Percentiles rank a stretch among this genome's conserved stretches.
phyloP scores from a whole-genome alignment of 352 stramenopile species.

The Phytophthora fragariae region DNA sequence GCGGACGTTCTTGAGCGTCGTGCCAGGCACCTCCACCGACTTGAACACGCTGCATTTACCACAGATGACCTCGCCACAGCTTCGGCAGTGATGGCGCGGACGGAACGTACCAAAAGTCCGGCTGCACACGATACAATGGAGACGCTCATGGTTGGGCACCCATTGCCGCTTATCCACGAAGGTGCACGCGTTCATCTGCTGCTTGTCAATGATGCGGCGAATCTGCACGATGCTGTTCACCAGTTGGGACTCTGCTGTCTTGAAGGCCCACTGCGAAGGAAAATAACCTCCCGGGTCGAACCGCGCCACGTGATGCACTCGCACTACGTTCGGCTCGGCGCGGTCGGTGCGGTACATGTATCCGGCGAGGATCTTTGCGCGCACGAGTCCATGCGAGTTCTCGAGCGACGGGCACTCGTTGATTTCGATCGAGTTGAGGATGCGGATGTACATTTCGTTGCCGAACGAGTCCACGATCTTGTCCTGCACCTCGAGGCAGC shows the following conservation, averaged over 20 bases:
- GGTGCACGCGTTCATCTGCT: constrained; percentile 87
- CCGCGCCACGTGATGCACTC: constrained; percentile 82
- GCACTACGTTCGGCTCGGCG: constrained; percentile 69
- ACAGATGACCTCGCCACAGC: constrained; percentile 90
- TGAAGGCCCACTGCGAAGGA: constrained; percentile 82
- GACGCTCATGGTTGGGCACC: constrained; percentile 79
- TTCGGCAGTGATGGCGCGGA: constrained; percentile 86
- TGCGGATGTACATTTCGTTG: constrained; percentile 88
- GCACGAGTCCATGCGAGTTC: constrained; percentile 86
- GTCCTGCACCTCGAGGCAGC: constrained; percentile 86
- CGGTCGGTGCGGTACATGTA: constrained; percentile 86
- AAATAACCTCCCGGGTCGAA: constrained; percentile 84
- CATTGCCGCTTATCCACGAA: constrained; percentile 87
- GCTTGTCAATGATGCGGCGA: constrained; percentile 83
- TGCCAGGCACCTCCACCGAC: constrained; percentile 82
- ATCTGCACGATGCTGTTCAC: constrained; percentile 83
- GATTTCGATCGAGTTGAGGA: constrained; percentile 85
- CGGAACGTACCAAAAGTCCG: constrained; percentile 81
- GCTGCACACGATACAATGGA: constrained; percentile 79
- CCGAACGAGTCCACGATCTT: constrained; percentile 84
- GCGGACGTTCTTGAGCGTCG: constrained; percentile 83
- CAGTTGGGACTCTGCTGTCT: constrained; percentile 85
- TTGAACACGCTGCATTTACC: constrained; percentile 88
- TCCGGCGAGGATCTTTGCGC: constrained; percentile 79
- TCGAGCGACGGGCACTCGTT: constrained; percentile 86